These are phyloP conservation scores for Gautieria morchelliformis DNA, from an alignment of 768 basidiomycete species.

Conservation along the genomic window DNA sequence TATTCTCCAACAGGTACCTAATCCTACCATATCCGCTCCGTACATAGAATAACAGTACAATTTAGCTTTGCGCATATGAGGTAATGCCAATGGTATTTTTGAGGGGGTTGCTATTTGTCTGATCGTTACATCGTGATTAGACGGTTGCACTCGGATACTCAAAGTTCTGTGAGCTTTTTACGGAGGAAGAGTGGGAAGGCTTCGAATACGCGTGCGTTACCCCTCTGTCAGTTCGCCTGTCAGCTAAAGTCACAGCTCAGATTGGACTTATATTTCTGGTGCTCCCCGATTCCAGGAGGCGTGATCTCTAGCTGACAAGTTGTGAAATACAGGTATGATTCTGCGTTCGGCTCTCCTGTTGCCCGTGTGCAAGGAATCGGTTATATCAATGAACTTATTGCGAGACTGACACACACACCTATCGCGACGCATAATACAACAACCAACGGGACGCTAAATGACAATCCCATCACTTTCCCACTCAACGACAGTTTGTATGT, in stretches of 20 bases:
- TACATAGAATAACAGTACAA: not conserved
- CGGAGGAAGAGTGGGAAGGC: slow-evolving; percentile 86
- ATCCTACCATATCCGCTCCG: not conserved
- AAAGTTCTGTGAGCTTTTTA: slow-evolving; percentile 85
- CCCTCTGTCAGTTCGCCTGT: not conserved
- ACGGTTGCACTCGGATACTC: slow-evolving; percentile 90
- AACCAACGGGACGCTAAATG: slow-evolving; percentile 75
- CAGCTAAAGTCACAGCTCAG: slow-evolving; percentile 22
- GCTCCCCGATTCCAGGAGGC: not conserved
- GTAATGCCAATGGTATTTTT: slow-evolving; percentile 24
- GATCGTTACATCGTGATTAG: slow-evolving; percentile 24
- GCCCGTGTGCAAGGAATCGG: slow-evolving; percentile 71
- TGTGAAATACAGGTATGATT: slow-evolving; percentile 39
- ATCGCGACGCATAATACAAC: slow-evolving; percentile 67
- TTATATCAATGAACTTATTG: slow-evolving; percentile 74
- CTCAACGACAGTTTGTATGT: slow-evolving; percentile 21
- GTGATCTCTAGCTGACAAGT: not conserved
- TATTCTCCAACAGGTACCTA: slow-evolving; percentile 53
- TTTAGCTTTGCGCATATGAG: slow-evolving; percentile 69
- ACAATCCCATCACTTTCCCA: slow-evolving; percentile 32
- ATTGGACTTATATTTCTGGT: slow-evolving; percentile 60
- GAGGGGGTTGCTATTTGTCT: not conserved
- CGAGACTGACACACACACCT: slow-evolving; percentile 70
- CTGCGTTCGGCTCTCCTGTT: slow-evolving; percentile 74
- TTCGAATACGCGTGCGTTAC: slow-evolving; percentile 71